Percentiles rank a stretch among this genome's conserved stretches.
Evolutionary conservation across 2,329 filamentous ascomycete species (phyloP).

Genomic region (Nemania diffusa): DNA sequence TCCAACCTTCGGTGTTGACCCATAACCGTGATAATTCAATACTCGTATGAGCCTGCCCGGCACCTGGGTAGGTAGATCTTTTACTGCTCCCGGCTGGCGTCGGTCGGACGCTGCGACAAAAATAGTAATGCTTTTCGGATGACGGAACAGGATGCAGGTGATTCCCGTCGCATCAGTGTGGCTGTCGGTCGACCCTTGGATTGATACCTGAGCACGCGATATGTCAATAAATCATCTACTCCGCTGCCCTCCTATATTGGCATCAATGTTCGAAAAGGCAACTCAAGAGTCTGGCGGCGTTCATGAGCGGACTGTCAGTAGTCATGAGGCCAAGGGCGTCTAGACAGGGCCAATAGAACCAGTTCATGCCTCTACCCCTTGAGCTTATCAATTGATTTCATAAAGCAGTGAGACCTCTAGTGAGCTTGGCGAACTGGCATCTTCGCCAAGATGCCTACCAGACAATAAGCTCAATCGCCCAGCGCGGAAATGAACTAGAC

Average conservation of each 20-base stretch:
- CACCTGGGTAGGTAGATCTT: not conserved
- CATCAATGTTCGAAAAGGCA: constrained; percentile 28
- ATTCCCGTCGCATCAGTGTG: constrained; percentile 21
- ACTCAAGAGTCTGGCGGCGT: constrained; percentile 4
- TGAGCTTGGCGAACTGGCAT: constrained; percentile 22
- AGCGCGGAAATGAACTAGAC: not conserved
- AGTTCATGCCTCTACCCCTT: constrained; percentile 6
- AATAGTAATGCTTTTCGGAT: constrained; percentile 6
- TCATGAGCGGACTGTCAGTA: constrained; percentile 4
- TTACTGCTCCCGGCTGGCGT: constrained; percentile 3
- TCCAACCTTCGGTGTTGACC: not conserved
- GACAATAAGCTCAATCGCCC: not conserved
- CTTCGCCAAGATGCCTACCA: not conserved
- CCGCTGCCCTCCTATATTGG: constrained; percentile 7
- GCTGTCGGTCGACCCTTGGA: not conserved
- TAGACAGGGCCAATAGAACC: constrained; percentile 26
- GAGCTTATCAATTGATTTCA: constrained; percentile 33
- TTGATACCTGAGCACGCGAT: constrained; percentile 25
- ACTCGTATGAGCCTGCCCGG: not conserved
- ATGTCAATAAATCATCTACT: constrained; percentile 19
- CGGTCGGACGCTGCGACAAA: constrained; percentile 3
- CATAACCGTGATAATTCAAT: not conserved
- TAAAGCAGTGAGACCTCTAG: constrained; percentile 17
- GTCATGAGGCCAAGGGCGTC: constrained; percentile 20
- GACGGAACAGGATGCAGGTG: constrained; percentile 21